phyloP scores from a whole-genome alignment of 2,329 filamentous ascomycete species.

The Epichloe glyceriae region DNA sequence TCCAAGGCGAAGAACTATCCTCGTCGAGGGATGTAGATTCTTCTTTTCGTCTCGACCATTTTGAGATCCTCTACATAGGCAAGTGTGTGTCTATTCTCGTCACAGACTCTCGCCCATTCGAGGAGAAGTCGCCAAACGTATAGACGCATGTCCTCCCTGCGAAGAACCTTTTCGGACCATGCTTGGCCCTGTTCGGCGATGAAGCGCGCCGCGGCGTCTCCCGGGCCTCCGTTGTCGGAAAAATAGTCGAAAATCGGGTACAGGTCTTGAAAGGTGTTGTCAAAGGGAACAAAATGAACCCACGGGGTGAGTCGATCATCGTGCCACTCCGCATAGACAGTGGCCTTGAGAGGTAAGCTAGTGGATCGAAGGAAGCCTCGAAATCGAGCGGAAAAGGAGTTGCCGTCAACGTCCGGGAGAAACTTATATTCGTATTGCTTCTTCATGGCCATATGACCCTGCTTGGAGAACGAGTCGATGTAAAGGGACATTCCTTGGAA shows the following conservation, averaged over 20 bases:
- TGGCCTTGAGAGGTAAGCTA: conserved; percentile 56
- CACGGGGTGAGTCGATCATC: conserved; percentile 55
- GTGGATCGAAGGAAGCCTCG: conserved; percentile 50
- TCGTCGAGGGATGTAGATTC: background rate
- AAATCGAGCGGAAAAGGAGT: conserved; percentile 50
- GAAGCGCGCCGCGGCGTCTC: conserved; percentile 42
- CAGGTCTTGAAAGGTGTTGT: conserved; percentile 54
- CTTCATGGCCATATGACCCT: conserved; percentile 26
- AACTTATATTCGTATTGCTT: conserved; percentile 48
- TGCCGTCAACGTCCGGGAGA: conserved; percentile 59
- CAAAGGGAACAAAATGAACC: conserved; percentile 61
- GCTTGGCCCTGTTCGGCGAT: conserved; percentile 46
- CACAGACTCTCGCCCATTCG: conserved; percentile 41
- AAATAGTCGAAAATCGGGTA: conserved; percentile 56
- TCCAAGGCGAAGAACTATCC: background rate
- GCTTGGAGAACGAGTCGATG: conserved; percentile 20
- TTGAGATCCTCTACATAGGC: conserved; percentile 31
- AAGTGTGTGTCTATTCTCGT: conserved; percentile 29
- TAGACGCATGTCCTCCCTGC: conserved; percentile 52
- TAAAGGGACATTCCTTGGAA: conserved; percentile 25
- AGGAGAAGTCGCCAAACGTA: conserved; percentile 50
- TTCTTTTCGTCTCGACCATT: background rate
- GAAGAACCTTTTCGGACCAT: conserved; percentile 49
- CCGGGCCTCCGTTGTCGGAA: conserved; percentile 31
- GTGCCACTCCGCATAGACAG: conserved; percentile 64